Conservation (phyloP, 148 eudicot genomes). For the Diospyros lotus region DNA sequence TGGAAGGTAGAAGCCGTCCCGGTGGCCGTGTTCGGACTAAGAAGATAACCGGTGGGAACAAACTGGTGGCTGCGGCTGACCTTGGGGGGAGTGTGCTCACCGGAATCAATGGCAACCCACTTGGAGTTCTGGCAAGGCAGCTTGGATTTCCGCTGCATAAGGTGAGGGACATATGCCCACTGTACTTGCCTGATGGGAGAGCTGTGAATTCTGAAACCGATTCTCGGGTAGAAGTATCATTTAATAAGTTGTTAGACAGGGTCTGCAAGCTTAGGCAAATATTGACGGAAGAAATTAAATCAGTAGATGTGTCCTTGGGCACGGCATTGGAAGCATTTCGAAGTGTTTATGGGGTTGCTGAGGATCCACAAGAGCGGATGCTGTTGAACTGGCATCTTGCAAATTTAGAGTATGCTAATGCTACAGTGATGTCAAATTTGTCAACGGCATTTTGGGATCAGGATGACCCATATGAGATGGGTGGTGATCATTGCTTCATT, state of each 20-base stretch:
- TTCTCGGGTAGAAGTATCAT: slow-evolving; percentile 63
- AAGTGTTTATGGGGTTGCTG: slow-evolving; percentile 59
- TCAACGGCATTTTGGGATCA: slow-evolving; percentile 98
- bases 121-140: slow-evolving; percentile 87
- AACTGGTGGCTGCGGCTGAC: slow-evolving; percentile 70
- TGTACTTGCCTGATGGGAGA: slow-evolving; percentile 82
- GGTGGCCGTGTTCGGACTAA: slow-evolving; percentile 82
- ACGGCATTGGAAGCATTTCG: slow-evolving; percentile 85
- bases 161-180: slow-evolving; percentile 92
- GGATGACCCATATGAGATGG: slow-evolving; percentile 97
- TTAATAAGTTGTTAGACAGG: slow-evolving; percentile 90
- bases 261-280: slow-evolving; percentile 95
- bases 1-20: slow-evolving; percentile 71
- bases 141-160: slow-evolving; percentile 83
- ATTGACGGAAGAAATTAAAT: slow-evolving; percentile 77
- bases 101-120: slow-evolving; percentile 91
- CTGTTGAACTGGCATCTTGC: slow-evolving; percentile 95
- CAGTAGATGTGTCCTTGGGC: slow-evolving; percentile 76
- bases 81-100: slow-evolving; percentile 92
- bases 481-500: slow-evolving; percentile 96
- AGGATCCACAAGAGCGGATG: slow-evolving; percentile 77
- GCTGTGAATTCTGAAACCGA: slow-evolving; percentile 69
- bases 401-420: slow-evolving; percentile 92
- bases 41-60: slow-evolving; percentile 43
- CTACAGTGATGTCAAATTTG: slow-evolving; percentile 70